Conservation (phyloP, 148 eudicot species). For the Fagopyrum tataricum region DNA sequence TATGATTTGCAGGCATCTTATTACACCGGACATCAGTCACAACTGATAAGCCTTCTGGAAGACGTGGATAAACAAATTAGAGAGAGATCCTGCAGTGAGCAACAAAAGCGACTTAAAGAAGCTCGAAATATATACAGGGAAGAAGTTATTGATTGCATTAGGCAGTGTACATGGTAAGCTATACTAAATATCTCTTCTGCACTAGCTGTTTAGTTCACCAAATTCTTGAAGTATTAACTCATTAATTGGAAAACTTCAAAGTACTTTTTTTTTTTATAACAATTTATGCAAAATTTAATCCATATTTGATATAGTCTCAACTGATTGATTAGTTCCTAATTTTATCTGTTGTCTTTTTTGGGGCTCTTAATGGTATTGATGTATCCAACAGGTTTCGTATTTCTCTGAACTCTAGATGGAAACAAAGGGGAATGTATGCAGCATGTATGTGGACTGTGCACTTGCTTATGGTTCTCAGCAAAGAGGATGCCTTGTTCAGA, state of each 20-base stretch:
- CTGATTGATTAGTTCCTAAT: background rate
- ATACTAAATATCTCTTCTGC: background rate
- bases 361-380: background rate
- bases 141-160: conserved; percentile 78
- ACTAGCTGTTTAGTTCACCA: conserved; percentile 1
- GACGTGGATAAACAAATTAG: conserved; percentile 85
- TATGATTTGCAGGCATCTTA: conserved; percentile 65
- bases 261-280: background rate
- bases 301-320: background rate
- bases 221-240: background rate
- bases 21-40: conserved; percentile 82
- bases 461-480: conserved; percentile 85
- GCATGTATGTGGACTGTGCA: conserved; percentile 86
- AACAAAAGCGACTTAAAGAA: conserved; percentile 82
- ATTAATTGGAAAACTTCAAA: background rate
- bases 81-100: conserved; percentile 60
- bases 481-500: conserved; percentile 59
- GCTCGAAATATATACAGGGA: conserved; percentile 75
- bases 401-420: conserved; percentile 79
- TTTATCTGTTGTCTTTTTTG: background rate
- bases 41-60: conserved; percentile 69
- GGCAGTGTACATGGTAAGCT: conserved; percentile 79
- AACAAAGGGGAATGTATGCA: conserved; percentile 95
- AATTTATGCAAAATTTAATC: background rate
- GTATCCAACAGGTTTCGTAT: conserved; percentile 66